Evolutionary conservation across 192 early-diverging fungal species (phyloP).

Genomic region (Coemansia sp.): DNA sequence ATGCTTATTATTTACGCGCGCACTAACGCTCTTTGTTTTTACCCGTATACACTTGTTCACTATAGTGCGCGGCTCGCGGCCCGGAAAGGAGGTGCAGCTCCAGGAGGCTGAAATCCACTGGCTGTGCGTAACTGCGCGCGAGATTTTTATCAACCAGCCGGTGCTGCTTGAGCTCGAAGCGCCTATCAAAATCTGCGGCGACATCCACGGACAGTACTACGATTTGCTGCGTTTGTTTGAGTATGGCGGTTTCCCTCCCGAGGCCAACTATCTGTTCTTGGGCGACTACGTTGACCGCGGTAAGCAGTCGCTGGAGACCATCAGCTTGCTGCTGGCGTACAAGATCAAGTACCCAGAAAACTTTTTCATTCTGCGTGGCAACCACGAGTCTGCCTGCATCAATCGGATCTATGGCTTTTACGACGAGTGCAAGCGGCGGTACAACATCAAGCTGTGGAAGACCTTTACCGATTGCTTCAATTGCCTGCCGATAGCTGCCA

Average conservation of each 20-base stretch:
- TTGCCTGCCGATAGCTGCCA: conserved; percentile 84
- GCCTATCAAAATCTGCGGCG: conserved; percentile 81
- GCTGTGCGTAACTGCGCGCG: conserved; percentile 83
- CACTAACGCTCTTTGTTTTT: neutral
- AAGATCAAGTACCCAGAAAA: conserved; percentile 99
- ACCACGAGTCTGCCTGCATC: conserved; percentile 97
- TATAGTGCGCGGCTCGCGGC: conserved; percentile 8
- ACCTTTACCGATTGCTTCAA: conserved; percentile 94
- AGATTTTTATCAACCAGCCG: conserved; percentile 90
- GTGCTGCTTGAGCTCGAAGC: conserved; percentile 73
- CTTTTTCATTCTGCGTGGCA: conserved; percentile 98
- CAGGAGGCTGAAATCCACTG: conserved; percentile 64
- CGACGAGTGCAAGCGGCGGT: conserved; percentile 97
- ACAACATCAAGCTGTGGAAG: conserved; percentile 99
- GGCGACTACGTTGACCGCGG: conserved; percentile 99
- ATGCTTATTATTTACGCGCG: neutral
- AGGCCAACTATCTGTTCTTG: conserved; percentile 88
- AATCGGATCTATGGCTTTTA: conserved; percentile 99
- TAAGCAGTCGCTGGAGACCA: conserved; percentile 94
- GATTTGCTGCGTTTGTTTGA: conserved; percentile 95
- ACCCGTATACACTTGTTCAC: neutral
- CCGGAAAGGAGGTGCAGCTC: conserved; percentile 4
- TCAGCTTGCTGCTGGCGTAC: conserved; percentile 78
- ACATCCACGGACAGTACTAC: conserved; percentile 94
- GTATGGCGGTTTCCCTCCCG: conserved; percentile 88